Base-by-base conservation (phyloP, 2,329 filamentous ascomycete genomes). In the Ceratocystis ficicola region DNA sequence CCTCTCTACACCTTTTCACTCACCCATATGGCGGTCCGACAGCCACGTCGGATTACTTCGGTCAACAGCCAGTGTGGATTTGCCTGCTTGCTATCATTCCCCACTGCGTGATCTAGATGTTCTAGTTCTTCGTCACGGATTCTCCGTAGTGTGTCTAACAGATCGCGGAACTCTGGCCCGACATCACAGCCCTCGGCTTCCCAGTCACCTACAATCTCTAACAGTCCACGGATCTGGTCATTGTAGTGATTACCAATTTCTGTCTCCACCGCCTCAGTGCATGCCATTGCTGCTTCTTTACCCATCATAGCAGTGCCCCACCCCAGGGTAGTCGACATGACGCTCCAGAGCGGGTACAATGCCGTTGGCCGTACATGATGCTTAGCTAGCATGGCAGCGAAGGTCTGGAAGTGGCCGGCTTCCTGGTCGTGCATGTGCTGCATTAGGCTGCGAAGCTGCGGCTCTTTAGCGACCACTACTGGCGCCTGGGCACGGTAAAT, bases 361-460 rank as follows among this genome's bases (percentile, higher is more conserved):
- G 88, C 89, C 0, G 94, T 96, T 0, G 94, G 94, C 0, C 94
- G 89, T 63, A 99, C 86, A 66, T 91, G 90, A 75, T 97, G 94
- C 72, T 86, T 88, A 20, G 88, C 85, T 3, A 97, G 79, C 30
- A 97, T 81, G 2, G 79, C 72, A 75, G 96, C 95, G 81, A 97
- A 99, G 44, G 86, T 94, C 3, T 78, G 76, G 71, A 97, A 86
- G 76, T 99, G 94, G 7, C 85, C 87, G 12, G 84, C 90, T 79
- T 99, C 94, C 75, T 99, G 94, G 72, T 94, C 90, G 79, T 96
- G 92, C 94, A 99, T 99, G 81, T 97, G 94, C 71, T 86, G 84
- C 90, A 99, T 96, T 41, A 97, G 78, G 0, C 90, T 88, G 5
- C 90, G 87, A 20, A 99, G 85, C 73, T 96, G 89, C 0, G 94